A percentile compares a stretch with the other conserved stretches of the same genome.
phyloP scores from a whole-genome alignment of 352 stramenopile genomes.

The Phytophthora kernoviae region DNA sequence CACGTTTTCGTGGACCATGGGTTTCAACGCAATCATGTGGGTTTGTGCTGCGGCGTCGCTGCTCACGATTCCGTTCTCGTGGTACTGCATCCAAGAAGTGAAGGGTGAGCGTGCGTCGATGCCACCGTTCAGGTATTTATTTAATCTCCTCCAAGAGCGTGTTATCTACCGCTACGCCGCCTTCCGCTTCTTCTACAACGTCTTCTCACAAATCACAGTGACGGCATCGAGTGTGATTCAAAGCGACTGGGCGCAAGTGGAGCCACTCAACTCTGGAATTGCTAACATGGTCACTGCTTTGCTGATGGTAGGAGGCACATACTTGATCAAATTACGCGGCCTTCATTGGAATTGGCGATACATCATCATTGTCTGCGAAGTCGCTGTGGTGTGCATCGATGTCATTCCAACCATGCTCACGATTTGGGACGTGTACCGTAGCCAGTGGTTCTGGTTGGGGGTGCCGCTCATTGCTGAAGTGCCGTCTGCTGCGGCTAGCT shows the following conservation, averaged over 20 bases:
- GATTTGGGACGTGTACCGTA: slow-evolving; percentile 64
- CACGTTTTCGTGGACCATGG: slow-evolving; percentile 52
- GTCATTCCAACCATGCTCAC: slow-evolving; percentile 48
- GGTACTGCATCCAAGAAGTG: slow-evolving; percentile 47
- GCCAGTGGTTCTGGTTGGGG: slow-evolving; percentile 65
- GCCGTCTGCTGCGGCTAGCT: slow-evolving; percentile 34
- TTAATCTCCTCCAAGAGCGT: slow-evolving; percentile 46
- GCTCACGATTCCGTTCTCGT: slow-evolving; percentile 37
- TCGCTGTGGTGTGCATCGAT: slow-evolving; percentile 49
- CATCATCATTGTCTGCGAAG: slow-evolving; percentile 42
- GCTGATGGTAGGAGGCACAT: slow-evolving; percentile 38
- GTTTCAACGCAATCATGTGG: slow-evolving; percentile 63
- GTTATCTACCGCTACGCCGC: slow-evolving; percentile 52
- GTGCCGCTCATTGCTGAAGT: slow-evolving; percentile 48
- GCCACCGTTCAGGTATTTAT: slow-evolving; percentile 36
- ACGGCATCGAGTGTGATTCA: slow-evolving; percentile 53
- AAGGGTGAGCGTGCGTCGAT: slow-evolving; percentile 29
- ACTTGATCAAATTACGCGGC: slow-evolving; percentile 40
- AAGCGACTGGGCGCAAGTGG: slow-evolving; percentile 53
- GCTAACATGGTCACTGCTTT: slow-evolving; percentile 46
- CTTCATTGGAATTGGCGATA: slow-evolving; percentile 58
- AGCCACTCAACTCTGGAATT: slow-evolving; percentile 59
- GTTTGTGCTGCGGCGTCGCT: slow-evolving; percentile 33
- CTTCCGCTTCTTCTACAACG: slow-evolving; percentile 49
- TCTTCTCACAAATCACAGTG: slow-evolving; percentile 48